phyloP scores from a whole-genome alignment of 2,329 filamentous ascomycete species.

The Chaetomium strumarium region DNA sequence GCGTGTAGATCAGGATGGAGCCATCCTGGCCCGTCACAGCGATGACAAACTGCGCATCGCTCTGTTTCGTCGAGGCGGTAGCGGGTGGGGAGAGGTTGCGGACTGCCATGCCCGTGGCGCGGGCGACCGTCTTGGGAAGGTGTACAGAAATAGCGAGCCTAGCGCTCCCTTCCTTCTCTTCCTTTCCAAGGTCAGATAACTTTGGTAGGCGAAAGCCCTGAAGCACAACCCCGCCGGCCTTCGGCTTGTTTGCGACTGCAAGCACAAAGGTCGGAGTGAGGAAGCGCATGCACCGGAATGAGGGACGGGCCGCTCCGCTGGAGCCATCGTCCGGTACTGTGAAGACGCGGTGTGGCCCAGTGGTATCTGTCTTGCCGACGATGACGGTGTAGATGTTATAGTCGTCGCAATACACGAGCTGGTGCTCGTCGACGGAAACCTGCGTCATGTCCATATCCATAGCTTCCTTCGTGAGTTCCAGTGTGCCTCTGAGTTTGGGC shows the following conservation, averaged over 20 bases:
- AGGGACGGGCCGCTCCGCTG: constrained; percentile 38
- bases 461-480: constrained; percentile 51
- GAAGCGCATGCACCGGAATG: constrained; percentile 55
- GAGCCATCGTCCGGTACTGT: constrained; percentile 44
- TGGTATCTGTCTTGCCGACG: constrained; percentile 41
- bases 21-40: constrained; percentile 76
- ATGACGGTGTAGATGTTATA: constrained; percentile 65
- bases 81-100: constrained; percentile 57
- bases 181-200: constrained; percentile 12
- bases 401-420: constrained; percentile 73
- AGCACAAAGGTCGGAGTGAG: constrained; percentile 52
- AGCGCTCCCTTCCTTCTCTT: constrained; percentile 31
- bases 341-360: constrained; percentile 49
- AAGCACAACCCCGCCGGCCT: constrained; percentile 50
- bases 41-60: constrained; percentile 70
- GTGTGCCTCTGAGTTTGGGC: constrained; percentile 42
- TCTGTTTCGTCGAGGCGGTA: constrained; percentile 45
- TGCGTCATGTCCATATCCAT: constrained; percentile 67
- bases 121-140: constrained; percentile 63
- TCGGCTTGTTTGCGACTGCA: constrained; percentile 53
- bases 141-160: constrained; percentile 47
- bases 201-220: constrained; percentile 50
- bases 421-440: constrained; percentile 55
- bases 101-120: constrained; percentile 73
- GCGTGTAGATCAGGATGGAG: constrained; percentile 69